Conservation (phyloP, 1,139 yeast species). For the Diutina mesorugosa region DNA sequence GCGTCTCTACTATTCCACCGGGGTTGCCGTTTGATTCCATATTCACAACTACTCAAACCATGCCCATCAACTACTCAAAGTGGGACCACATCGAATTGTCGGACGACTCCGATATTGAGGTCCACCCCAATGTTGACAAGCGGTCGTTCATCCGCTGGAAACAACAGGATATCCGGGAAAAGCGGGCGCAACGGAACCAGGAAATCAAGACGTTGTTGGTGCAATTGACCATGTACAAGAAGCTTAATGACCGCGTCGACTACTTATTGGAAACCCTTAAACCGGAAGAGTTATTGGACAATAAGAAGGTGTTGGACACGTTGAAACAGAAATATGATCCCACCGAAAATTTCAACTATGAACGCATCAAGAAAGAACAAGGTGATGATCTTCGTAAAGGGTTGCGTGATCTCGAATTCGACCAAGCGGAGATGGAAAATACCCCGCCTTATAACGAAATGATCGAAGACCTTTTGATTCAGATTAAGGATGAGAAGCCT, state of each 20-base stretch:
- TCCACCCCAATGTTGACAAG: conserved; percentile 97
- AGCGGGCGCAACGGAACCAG: conserved; percentile 65
- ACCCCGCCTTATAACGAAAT: conserved; percentile 82
- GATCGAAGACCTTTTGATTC: conserved; percentile 79
- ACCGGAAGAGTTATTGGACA: conserved; percentile 29
- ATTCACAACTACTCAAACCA: conserved; percentile 9
- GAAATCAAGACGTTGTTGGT: conserved; percentile 67
- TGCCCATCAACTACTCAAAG: conserved; percentile 88
- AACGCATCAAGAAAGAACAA: conserved; percentile 20
- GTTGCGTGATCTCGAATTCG: conserved; percentile 26
- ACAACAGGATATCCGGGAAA: conserved; percentile 93
- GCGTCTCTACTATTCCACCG: neutral
- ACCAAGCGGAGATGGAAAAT: conserved; percentile 42
- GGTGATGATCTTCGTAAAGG: conserved; percentile 30
- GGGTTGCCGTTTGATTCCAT: neutral
- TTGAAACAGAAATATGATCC: conserved; percentile 42
- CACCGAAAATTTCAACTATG: conserved; percentile 37
- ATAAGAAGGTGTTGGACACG: conserved; percentile 23
- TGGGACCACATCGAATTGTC: conserved; percentile 96
- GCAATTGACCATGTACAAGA: conserved; percentile 65
- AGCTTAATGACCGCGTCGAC: conserved; percentile 63
- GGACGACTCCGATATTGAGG: conserved; percentile 93
- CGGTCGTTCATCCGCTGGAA: conserved; percentile 89
- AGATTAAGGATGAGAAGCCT: conserved; percentile 45
- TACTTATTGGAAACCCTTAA: conserved; percentile 31